Percentiles rank a stretch among this genome's conserved stretches.
These are phyloP conservation scores for Erysimum pusillum DNA, from an alignment of 441 rosid species.

Conservation along the genomic window DNA sequence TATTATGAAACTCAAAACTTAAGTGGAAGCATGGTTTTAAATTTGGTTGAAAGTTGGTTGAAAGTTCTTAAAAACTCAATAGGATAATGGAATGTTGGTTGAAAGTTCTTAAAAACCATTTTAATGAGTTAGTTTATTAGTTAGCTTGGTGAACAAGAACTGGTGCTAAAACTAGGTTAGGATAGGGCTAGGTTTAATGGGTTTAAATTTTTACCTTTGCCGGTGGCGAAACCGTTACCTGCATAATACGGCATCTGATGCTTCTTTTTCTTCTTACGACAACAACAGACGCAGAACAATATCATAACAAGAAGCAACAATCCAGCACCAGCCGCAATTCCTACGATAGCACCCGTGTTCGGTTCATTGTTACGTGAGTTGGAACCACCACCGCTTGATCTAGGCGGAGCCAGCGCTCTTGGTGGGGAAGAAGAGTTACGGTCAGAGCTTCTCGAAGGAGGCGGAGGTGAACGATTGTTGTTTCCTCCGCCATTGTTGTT, in stretches of 20 bases:
- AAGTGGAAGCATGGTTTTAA: not conserved
- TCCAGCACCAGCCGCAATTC: slow-evolving; percentile 54
- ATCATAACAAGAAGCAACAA: slow-evolving; percentile 56
- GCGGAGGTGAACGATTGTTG: slow-evolving; percentile 44
- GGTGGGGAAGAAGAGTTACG: slow-evolving; percentile 41
- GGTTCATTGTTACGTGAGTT: slow-evolving; percentile 35
- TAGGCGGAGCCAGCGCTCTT: slow-evolving; percentile 49
- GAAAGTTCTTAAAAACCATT: not conserved
- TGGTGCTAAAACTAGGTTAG: not conserved
- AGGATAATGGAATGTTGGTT: too few relatives aligned
- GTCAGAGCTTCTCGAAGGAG: slow-evolving; percentile 43
- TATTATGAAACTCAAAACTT: not conserved
- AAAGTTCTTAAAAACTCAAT: too few relatives aligned
- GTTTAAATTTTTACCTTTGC: slow-evolving; percentile 33
- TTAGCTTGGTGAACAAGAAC: slow-evolving; percentile 35
- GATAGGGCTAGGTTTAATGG: slow-evolving; percentile 14
- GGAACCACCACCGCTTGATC: slow-evolving; percentile 35
- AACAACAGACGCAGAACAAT: slow-evolving; percentile 50
- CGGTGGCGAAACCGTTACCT: slow-evolving; percentile 46
- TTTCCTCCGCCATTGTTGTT: slow-evolving; percentile 27
- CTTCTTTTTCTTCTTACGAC: slow-evolving; percentile 63
- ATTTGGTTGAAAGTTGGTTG: too few relatives aligned
- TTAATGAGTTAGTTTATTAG: not conserved
- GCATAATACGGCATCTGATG: slow-evolving; percentile 56
- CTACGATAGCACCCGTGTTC: slow-evolving; percentile 50